Conservation (phyloP, 768 basidiomycete species). For the Tulasnella sp. region DNA sequence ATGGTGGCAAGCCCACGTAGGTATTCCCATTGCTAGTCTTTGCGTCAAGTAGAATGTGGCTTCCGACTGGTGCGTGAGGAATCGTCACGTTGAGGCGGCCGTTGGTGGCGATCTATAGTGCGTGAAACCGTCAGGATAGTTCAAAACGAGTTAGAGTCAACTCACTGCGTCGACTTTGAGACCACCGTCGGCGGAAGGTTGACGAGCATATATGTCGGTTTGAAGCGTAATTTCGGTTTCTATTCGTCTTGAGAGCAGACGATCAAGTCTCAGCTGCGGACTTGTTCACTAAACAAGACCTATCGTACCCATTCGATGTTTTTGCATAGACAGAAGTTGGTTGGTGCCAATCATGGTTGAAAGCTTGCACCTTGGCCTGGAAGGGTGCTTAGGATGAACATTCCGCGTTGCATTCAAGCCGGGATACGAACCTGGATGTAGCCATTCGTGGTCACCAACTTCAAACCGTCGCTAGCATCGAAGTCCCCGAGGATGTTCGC, state of each 20-base stretch:
- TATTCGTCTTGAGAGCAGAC: not conserved
- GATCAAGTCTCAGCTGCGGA: not conserved
- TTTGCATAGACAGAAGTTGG: conserved; percentile 9
- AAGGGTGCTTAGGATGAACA: not conserved
- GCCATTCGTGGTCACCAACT: conserved; percentile 18
- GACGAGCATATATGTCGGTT: not conserved
- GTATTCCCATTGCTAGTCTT: not conserved
- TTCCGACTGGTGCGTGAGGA: not conserved
- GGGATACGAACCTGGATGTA: conserved; percentile 2
- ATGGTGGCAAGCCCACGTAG: conserved; percentile 10
- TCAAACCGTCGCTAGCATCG: not conserved
- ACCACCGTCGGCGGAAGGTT: conserved; percentile 2
- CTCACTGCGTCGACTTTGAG: conserved; percentile 20
- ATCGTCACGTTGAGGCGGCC: conserved; percentile 18
- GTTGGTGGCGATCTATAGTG: conserved; percentile 15
- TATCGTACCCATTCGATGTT: conserved; percentile 11
- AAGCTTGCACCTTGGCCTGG: conserved; percentile 10
- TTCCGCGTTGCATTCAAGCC: not conserved
- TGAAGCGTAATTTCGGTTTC: not conserved
- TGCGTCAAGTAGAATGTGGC: conserved; percentile 15
- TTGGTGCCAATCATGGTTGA: conserved; percentile 21
- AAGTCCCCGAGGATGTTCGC: conserved; percentile 8
- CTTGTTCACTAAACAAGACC: not conserved
- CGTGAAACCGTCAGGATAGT: not conserved
- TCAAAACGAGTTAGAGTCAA: not conserved